Evolutionary conservation across 1,139 yeast species (phyloP).

Genomic region (Diutina ranongensis): DNA sequence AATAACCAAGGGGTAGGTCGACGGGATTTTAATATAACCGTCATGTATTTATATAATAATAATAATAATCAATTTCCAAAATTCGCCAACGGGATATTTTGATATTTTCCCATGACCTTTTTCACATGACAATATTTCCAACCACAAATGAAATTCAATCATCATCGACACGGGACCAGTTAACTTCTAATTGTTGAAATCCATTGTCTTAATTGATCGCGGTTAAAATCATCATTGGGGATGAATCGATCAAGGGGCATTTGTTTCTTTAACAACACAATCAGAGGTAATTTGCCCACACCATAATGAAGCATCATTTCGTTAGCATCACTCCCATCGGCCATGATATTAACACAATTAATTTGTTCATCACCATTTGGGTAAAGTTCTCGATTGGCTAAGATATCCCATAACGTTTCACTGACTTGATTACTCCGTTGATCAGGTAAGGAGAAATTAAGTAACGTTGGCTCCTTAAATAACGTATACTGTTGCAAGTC

Average conservation of each 20-base stretch:
- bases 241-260: slow-evolving; percentile 43
- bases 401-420: slow-evolving; percentile 45
- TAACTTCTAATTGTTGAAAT: slow-evolving; percentile 15
- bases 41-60: too few relatives aligned
- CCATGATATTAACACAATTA: slow-evolving; percentile 58
- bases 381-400: slow-evolving; percentile 38
- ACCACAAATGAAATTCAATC: too few relatives aligned
- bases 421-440: slow-evolving; percentile 52
- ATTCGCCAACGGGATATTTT: too few relatives aligned
- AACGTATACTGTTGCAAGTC: background rate
- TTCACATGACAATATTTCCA: too few relatives aligned
- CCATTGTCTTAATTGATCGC: slow-evolving; percentile 47
- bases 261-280: slow-evolving; percentile 59
- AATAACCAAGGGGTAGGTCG: too few relatives aligned
- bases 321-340: slow-evolving; percentile 52
- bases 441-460: slow-evolving; percentile 64
- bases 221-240: slow-evolving; percentile 36
- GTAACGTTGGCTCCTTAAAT: slow-evolving; percentile 44
- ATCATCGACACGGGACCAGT: background rate
- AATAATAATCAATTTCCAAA: too few relatives aligned
- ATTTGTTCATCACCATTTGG: slow-evolving; percentile 27
- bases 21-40: background rate
- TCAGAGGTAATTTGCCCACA: slow-evolving; percentile 49
- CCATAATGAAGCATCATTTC: slow-evolving; percentile 50
- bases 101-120: too few relatives aligned